Percentiles rank a stretch among this genome's conserved stretches.
phyloP scores from a whole-genome alignment of 129 eudicot species.

The Centaurea solstitialis region DNA sequence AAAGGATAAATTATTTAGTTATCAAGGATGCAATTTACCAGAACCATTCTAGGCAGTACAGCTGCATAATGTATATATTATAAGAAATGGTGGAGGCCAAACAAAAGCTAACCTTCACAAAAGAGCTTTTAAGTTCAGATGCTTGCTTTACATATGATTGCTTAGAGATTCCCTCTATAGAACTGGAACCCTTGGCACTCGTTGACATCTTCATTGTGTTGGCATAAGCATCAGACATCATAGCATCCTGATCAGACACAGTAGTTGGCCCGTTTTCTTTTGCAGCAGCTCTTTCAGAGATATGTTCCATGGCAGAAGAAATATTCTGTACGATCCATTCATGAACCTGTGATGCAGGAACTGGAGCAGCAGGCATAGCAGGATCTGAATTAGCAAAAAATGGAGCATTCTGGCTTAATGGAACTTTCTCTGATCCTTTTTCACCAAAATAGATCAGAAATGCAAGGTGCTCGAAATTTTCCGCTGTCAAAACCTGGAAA shows the following conservation, averaged over 20 bases:
- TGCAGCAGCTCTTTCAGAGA: constrained; percentile 37
- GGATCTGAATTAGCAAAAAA: constrained; percentile 99
- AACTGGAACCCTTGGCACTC: constrained; percentile 62
- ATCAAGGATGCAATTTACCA: neutral
- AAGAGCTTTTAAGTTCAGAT: constrained; percentile 82
- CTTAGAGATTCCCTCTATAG: constrained; percentile 87
- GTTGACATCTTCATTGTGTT: constrained; percentile 50
- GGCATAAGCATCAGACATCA: constrained; percentile 54
- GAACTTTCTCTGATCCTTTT: constrained; percentile 37
- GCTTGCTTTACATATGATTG: constrained; percentile 84
- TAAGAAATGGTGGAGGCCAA: neutral
- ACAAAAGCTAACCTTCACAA: constrained; percentile 61
- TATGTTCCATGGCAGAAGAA: constrained; percentile 56
- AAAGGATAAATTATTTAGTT: neutral
- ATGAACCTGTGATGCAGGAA: constrained; percentile 84
- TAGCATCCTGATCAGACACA: constrained; percentile 33
- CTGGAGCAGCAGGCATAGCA: constrained; percentile 96
- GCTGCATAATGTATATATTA: neutral
- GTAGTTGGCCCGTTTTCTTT: constrained; percentile 33
- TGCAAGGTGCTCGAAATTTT: constrained; percentile 35
- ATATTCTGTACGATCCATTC: constrained; percentile 83
- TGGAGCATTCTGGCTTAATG: constrained; percentile 84
- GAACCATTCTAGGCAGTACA: neutral
- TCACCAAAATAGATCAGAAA: constrained; percentile 42
- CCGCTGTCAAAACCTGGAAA: constrained; percentile 69